Percentiles rank a stretch among this genome's conserved stretches.
phyloP scores from a whole-genome alignment of 2,329 filamentous ascomycete species.

The Colletotrichum eleusines region DNA sequence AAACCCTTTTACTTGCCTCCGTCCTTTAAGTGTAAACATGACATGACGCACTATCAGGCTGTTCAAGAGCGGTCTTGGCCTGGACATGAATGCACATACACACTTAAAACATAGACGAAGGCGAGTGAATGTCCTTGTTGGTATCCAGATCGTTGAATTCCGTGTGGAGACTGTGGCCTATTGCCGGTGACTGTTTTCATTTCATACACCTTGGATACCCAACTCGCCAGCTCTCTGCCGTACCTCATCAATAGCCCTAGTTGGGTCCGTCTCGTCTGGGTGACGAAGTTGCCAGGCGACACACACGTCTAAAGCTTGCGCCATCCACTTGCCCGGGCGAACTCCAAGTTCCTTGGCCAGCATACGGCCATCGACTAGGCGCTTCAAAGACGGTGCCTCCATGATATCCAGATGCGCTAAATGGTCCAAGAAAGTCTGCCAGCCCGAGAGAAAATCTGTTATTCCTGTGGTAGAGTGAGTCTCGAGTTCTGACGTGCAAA shows the following conservation, averaged over 20 bases:
- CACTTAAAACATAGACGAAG: neutral
- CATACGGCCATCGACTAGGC: constrained; percentile 79
- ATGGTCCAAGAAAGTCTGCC: constrained; percentile 69
- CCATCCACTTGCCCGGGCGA: constrained; percentile 89
- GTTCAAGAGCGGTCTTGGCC: neutral
- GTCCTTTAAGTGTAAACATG: neutral
- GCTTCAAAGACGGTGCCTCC: constrained; percentile 69
- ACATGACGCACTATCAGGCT: neutral
- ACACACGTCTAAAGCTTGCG: constrained; percentile 80
- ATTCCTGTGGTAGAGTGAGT: constrained; percentile 52
- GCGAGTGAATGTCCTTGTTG: no score
- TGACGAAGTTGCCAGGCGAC: constrained; percentile 91
- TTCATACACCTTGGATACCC: constrained; percentile 51
- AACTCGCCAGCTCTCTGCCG: constrained; percentile 64
- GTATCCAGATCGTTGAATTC: no score
- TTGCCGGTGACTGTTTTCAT: neutral
- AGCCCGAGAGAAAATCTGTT: constrained; percentile 60
- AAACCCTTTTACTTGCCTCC: neutral
- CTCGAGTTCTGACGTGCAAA: neutral
- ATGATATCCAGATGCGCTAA: constrained; percentile 66
- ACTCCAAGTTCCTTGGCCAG: constrained; percentile 76
- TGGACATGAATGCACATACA: no score
- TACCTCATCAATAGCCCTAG: constrained; percentile 72
- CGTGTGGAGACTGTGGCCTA: neutral
- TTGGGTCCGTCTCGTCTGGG: constrained; percentile 71